Evolutionary conservation across 371 early-diverging fungal species (phyloP).

Genomic region (Umbelopsis sp.): DNA sequence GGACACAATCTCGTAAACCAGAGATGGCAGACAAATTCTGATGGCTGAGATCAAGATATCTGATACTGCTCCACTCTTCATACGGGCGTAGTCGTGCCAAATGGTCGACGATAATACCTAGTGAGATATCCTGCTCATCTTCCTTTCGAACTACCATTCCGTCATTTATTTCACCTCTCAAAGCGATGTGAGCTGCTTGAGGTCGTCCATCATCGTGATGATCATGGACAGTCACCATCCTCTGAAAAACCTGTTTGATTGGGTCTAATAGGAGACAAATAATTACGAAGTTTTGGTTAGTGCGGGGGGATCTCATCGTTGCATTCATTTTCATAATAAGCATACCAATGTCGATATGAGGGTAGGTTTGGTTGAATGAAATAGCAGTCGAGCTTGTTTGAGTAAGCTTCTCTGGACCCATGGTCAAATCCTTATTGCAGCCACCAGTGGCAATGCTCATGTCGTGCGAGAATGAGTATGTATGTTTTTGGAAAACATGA

Average conservation of each 20-base stretch:
- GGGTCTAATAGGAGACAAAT: background rate
- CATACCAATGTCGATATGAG: constrained; percentile 6
- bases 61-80: constrained; percentile 37
- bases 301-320: too few relatives aligned
- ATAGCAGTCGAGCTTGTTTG: background rate
- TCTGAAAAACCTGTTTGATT: background rate
- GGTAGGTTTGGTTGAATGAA: background rate
- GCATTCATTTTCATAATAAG: background rate
- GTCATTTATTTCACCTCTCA: background rate
- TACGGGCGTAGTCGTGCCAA: constrained; percentile 23
- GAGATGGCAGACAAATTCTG: constrained; percentile 28
- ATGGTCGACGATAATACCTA: constrained; percentile 20
- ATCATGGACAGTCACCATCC: background rate
- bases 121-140: constrained; percentile 19
- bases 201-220: background rate
- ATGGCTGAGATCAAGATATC: constrained; percentile 33
- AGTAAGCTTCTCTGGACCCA: background rate
- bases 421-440: background rate
- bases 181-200: background rate
- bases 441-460: background rate
- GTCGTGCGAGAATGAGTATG: constrained; percentile 4
- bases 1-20: constrained; percentile 29
- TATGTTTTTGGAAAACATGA: constrained; percentile 1
- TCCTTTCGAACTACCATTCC: background rate
- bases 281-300: too few relatives aligned